Evolutionary conservation across 169 alveolate species (phyloP).

Genomic region (Plasmodium coatneyi): DNA sequence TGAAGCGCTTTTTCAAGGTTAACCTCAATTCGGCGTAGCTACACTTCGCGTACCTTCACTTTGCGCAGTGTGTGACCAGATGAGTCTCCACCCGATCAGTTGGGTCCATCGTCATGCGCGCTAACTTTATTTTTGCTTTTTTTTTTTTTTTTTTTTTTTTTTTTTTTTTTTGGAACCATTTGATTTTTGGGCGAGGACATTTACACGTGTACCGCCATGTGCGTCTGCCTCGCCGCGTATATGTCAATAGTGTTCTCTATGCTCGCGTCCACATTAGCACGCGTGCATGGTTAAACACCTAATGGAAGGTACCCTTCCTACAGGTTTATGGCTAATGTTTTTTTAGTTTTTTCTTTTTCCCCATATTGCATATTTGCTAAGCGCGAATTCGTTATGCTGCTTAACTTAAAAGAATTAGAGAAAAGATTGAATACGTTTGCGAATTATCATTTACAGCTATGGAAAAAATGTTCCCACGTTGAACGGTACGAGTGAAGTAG

Average conservation of each 20-base stretch:
- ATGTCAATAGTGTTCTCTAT: neutral
- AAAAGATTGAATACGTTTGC: neutral
- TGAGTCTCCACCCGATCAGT: neutral
- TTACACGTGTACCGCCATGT: neutral
- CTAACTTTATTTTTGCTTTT: slow-evolving; percentile 6
- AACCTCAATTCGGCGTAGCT: slow-evolving; percentile 42
- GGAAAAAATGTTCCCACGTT: neutral
- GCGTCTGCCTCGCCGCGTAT: neutral
- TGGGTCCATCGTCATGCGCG: neutral
- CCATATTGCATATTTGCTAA: neutral
- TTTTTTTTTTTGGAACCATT: neutral
- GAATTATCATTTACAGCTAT: neutral
- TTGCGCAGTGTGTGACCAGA: neutral
- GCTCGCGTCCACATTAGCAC: too few relatives aligned
- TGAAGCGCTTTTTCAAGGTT: slow-evolving; percentile 82
- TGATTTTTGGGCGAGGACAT: slow-evolving; percentile 13
- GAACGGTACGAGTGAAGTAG: neutral
- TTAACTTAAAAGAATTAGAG: neutral
- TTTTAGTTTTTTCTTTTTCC: neutral
- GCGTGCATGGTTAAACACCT: slow-evolving; percentile 1
- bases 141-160: slow-evolving; percentile 18
- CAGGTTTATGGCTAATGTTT: neutral
- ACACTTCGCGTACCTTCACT: slow-evolving; percentile 4
- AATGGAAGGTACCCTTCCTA: neutral
- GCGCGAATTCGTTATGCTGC: neutral